Percentiles rank a stretch among this genome's conserved stretches.
phyloP scores from a whole-genome alignment of 805 yeast genomes.

The Priceomyces medius region DNA sequence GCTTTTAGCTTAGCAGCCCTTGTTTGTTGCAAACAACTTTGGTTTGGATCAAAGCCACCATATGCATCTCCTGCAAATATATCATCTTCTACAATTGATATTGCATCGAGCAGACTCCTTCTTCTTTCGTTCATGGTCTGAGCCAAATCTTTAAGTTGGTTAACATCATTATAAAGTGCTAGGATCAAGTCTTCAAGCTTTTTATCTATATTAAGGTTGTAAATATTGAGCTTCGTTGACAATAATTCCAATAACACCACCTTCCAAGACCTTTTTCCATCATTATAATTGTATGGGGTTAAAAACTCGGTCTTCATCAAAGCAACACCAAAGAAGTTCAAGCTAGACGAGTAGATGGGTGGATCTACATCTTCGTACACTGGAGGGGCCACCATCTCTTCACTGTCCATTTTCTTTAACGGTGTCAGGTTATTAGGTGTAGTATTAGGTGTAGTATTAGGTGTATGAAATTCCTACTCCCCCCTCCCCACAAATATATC shows the following conservation, averaged over 20 bases:
- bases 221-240: conserved; percentile 37
- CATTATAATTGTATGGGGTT: conserved; percentile 35
- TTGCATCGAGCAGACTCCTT: not conserved
- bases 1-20: conserved; percentile 19
- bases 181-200: conserved; percentile 22
- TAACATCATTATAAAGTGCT: conserved; percentile 30
- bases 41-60: conserved; percentile 17
- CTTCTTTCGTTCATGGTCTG: conserved; percentile 5
- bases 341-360: conserved; percentile 33
- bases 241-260: conserved; percentile 40
- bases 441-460: no score
- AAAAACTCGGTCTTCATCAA: conserved; percentile 35
- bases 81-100: conserved; percentile 11
- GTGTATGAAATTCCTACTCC: no score
- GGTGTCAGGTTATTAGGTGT: no score
- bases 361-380: conserved; percentile 24
- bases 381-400: conserved; percentile 15
- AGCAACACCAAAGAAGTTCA: conserved; percentile 32
- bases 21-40: conserved; percentile 7
- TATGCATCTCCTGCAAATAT: conserved; percentile 30
- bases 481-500: no score
- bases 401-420: not conserved
- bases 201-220: conserved; percentile 24
- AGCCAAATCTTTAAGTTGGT: conserved; percentile 19
- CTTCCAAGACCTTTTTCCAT: conserved; percentile 27